phyloP scores from a whole-genome alignment of 2,329 filamentous ascomycete species.

The Fusarium sterilihyphosum region DNA sequence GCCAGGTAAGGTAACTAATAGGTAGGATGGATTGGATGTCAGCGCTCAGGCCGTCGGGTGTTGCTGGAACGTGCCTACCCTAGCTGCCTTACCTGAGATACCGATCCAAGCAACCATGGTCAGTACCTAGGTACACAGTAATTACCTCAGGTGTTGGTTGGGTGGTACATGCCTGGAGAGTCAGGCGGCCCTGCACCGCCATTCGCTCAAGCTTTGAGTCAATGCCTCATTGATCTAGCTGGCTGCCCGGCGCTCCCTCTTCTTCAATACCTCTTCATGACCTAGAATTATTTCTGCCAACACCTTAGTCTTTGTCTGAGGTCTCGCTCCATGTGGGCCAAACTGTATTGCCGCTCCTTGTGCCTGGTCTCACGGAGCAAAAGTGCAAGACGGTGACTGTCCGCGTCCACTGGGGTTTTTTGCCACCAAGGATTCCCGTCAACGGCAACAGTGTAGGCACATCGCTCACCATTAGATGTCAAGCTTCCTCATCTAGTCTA shows the following conservation, averaged over 20 bases:
- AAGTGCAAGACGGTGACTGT: constrained; percentile 9
- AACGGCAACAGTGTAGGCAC: constrained; percentile 22
- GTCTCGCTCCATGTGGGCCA: constrained; percentile 9
- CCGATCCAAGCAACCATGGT: neutral
- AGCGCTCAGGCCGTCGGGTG: constrained; percentile 22
- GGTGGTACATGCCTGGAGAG: neutral
- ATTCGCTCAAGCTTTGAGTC: neutral
- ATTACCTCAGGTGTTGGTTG: neutral
- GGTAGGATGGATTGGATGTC: neutral
- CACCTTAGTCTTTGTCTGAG: neutral
- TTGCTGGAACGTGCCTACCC: neutral
- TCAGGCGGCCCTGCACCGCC: neutral
- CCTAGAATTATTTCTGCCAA: neutral
- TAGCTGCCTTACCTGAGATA: neutral
- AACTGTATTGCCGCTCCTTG: neutral
- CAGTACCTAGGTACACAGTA: no score
- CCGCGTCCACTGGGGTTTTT: constrained; percentile 11
- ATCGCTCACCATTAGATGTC: constrained; percentile 15
- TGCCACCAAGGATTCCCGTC: constrained; percentile 24
- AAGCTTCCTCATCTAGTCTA: neutral
- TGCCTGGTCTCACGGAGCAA: constrained; percentile 10
- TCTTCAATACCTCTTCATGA: neutral
- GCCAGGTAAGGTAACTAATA: neutral
- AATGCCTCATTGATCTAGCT: neutral
- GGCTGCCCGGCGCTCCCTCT: neutral